Base-by-base conservation (phyloP, 2,329 filamentous ascomycete genomes). In the Nothomitra cinnamomea region DNA sequence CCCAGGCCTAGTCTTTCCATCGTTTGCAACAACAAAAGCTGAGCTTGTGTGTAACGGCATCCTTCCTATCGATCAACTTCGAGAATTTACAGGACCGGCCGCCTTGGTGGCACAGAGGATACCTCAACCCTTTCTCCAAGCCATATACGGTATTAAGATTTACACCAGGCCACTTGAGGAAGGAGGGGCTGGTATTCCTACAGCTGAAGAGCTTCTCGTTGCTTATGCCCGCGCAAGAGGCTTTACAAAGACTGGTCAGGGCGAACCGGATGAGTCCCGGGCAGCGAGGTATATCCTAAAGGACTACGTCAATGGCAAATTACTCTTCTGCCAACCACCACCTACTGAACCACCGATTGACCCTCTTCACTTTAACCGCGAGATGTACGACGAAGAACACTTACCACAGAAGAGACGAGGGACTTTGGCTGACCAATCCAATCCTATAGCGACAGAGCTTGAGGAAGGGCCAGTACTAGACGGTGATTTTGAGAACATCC, bases 1-100 rank as follows among this genome's bases (percentile, higher is more conserved):
- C 64, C 92, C 92, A 8, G 92, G 92, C 82, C 82, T 98, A 19
- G 94, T 98, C 1, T 96, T 98, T 67, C 89, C 92, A 61, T 96
- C 96, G 70, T 98, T 96, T 61, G 90, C 92, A 55, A 89, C 83
- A 47, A 96, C 89, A 48, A 96, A 96, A 69, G 92, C 87, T 40
- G 92, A 98, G 63, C 79, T 98, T 19, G 92, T 98, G 8, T 92
- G 88, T 68, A 94, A 90, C 64, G 92, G 92, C 64, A 80, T 98
- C 19, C 75, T 98, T 32, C 92, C 92, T 10, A 98, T 98, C 61
- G 92, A 98, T 66, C 92, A 98, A 68, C 76, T 96, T 60, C 80
- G 92, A 57, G 92, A 98, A 65, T 94, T 85, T 71, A 89, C 82
- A 2, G 92, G 92, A 1, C 92, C 92, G 0, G 83, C 83, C 17